Conservation (phyloP, 31 red algal genomes). For the Bonnemaisonia californica region DNA sequence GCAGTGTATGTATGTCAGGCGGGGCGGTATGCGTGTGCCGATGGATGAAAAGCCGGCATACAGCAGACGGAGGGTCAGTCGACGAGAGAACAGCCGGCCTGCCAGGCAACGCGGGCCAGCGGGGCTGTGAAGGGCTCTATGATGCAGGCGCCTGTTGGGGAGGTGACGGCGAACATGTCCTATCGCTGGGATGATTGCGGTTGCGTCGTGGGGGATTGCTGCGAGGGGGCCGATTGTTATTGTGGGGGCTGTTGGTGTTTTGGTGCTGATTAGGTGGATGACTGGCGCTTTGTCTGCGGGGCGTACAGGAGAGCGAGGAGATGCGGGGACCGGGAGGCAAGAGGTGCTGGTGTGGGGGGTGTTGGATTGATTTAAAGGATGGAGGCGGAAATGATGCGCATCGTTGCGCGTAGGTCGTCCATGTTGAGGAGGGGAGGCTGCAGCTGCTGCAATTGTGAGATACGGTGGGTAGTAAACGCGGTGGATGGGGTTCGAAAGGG, state of each 20-base stretch:
- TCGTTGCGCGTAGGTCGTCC: background rate
- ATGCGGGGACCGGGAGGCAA: background rate
- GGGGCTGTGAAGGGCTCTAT: background rate
- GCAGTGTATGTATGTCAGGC: slow-evolving; percentile 1
- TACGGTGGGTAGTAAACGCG: too few species aligned
- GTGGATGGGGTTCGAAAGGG: too few species aligned
- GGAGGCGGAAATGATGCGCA: background rate
- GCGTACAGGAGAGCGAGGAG: background rate
- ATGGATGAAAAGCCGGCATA: slow-evolving; percentile 41
- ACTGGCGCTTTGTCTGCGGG: background rate
- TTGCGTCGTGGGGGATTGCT: background rate
- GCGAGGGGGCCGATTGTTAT: background rate
- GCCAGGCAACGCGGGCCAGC: slow-evolving; percentile 11
- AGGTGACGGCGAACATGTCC: background rate
- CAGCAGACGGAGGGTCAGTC: slow-evolving; percentile 34
- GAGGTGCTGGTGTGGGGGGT: background rate
- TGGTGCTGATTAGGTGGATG: background rate
- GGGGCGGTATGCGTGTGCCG: slow-evolving; percentile 25
- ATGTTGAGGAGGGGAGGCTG: background rate
- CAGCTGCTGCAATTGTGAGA: too few species aligned
- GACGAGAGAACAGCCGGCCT: slow-evolving; percentile 22
- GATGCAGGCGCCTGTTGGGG: background rate
- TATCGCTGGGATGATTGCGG: background rate
- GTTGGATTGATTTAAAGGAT: background rate
- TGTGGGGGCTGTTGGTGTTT: background rate